Evolutionary conservation across 768 basidiomycete species (phyloP).

Genomic region (Tricholoma sp.): DNA sequence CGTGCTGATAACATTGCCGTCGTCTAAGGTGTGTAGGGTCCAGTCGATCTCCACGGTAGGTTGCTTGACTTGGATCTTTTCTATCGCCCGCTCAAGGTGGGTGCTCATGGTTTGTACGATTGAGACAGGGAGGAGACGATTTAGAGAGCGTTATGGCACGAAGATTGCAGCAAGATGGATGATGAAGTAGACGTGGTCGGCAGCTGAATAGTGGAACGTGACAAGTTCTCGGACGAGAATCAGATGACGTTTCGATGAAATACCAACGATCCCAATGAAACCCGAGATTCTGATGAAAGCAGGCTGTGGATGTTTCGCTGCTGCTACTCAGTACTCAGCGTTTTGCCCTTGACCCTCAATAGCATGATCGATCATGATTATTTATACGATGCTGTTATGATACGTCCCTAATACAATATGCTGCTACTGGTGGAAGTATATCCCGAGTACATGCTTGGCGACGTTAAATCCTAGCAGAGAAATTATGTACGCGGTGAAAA

Average conservation of each 20-base stretch:
- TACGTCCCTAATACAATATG: background rate
- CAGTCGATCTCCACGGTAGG: conserved; percentile 73
- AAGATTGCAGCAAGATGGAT: conserved; percentile 3
- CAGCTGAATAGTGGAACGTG: conserved; percentile 20
- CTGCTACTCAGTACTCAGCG: no score
- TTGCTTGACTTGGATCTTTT: conserved; percentile 52
- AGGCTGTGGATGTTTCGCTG: background rate
- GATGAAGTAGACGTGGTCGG: conserved; percentile 1
- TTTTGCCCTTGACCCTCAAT: no score
- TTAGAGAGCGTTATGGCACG: conserved; percentile 6
- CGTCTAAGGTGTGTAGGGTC: conserved; percentile 88
- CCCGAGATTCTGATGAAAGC: background rate
- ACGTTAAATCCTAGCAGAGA: conserved; percentile 91
- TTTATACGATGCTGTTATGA: background rate
- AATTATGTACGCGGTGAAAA: conserved; percentile 81
- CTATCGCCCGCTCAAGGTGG: conserved; percentile 63
- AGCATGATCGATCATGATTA: conserved; percentile 2
- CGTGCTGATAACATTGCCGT: conserved; percentile 87
- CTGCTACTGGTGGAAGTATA: conserved; percentile 55
- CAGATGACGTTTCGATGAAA: background rate
- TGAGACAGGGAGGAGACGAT: conserved; percentile 8
- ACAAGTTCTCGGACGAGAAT: conserved; percentile 11
- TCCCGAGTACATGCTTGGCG: conserved; percentile 70
- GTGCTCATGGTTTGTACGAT: conserved; percentile 34
- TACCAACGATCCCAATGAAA: background rate